Conservation (phyloP, 441 rosid species). For the Omphalea diandra region DNA sequence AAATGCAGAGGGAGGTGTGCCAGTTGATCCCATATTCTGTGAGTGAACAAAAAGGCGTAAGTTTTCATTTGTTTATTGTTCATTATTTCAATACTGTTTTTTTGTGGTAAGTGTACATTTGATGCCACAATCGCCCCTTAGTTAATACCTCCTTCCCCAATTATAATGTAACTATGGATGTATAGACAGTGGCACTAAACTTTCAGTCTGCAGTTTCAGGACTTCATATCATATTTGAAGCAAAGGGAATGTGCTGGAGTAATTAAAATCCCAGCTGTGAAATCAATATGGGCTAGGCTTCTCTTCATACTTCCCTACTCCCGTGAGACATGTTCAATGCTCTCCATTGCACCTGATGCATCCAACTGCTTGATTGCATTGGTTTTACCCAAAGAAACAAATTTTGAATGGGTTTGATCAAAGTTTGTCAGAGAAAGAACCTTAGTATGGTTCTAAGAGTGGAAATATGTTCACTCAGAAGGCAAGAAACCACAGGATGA, state of each 20-base stretch:
- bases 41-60: constrained; percentile 83
- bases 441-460: not conserved
- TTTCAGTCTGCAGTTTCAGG: constrained; percentile 68
- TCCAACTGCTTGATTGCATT: constrained; percentile 68
- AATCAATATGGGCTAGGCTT: constrained; percentile 87
- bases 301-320: constrained; percentile 87
- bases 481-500: not conserved
- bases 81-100: not conserved
- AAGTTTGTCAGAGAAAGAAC: not conserved
- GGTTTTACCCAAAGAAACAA: constrained; percentile 86
- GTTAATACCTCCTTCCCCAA: not conserved
- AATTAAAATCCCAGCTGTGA: constrained; percentile 74
- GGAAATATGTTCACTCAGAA: not conserved
- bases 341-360: constrained; percentile 53
- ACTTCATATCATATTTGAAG: constrained; percentile 83
- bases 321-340: constrained; percentile 70
- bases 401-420: constrained; percentile 42
- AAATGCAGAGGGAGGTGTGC: constrained; percentile 96
- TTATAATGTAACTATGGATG: not conserved
- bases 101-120: constrained; percentile 3
- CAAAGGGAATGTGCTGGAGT: constrained; percentile 98
- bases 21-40: constrained; percentile 65
- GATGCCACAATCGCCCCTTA: not conserved
- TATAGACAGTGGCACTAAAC: not conserved
- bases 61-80: constrained; percentile 24